phyloP scores from a whole-genome alignment of 2,329 filamentous ascomycete species.

The Lecanicillium sp. region DNA sequence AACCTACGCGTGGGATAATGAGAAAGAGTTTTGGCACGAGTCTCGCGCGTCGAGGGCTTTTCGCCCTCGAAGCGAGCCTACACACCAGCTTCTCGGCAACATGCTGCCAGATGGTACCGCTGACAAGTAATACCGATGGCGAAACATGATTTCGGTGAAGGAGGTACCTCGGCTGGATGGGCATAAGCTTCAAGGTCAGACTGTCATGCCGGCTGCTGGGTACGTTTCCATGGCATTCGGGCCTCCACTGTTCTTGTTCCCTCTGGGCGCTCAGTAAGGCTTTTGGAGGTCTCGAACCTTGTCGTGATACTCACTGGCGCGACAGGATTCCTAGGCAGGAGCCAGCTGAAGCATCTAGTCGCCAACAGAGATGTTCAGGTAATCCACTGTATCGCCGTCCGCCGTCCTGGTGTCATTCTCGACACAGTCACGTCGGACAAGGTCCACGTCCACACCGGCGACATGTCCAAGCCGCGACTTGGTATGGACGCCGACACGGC shows the following conservation, averaged over 20 bases:
- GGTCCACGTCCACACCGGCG: background rate
- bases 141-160: conserved; percentile 9
- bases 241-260: background rate
- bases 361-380: background rate
- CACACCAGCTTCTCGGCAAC: conserved; percentile 4
- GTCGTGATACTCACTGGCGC: background rate
- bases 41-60: background rate
- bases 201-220: conserved; percentile 29
- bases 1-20: conserved; percentile 5
- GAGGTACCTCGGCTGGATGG: conserved; percentile 29
- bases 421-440: conserved; percentile 13
- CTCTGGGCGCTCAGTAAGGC: background rate
- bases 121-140: conserved; percentile 9
- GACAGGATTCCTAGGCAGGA: background rate
- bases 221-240: conserved; percentile 18
- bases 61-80: background rate
- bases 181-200: conserved; percentile 33
- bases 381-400: conserved; percentile 3
- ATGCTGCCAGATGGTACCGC: background rate
- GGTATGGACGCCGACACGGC: background rate
- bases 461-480: background rate
- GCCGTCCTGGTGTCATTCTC: background rate
- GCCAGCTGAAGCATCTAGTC: background rate
- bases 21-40: conserved; percentile 1
- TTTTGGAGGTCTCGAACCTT: background rate